phyloP scores from a whole-genome alignment of 768 basidiomycete species.

The Mycena rosella region DNA sequence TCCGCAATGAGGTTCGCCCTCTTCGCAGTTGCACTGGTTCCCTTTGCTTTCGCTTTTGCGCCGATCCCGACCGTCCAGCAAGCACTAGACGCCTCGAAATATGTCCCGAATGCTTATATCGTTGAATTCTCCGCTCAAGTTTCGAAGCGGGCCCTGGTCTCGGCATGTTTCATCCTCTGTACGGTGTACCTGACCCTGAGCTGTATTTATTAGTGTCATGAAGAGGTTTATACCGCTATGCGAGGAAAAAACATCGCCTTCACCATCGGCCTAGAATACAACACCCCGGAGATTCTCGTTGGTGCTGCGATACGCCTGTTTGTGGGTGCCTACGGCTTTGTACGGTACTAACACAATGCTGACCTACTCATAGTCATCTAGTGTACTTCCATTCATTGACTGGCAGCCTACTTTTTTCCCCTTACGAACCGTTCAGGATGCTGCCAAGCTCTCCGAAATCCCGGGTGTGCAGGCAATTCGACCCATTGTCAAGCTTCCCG shows the following conservation, averaged over 20 bases:
- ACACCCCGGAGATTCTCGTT: slow-evolving; percentile 53
- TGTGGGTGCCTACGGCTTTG: slow-evolving; percentile 36
- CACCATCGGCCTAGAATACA: slow-evolving; percentile 49
- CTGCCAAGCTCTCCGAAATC: slow-evolving; percentile 46
- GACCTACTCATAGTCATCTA: slow-evolving; percentile 16
- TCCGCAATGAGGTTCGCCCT: slow-evolving; percentile 4
- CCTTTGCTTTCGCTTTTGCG: slow-evolving; percentile 16
- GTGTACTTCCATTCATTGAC: slow-evolving; percentile 1
- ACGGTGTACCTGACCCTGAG: background rate
- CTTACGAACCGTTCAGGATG: slow-evolving; percentile 45
- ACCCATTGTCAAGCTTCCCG: slow-evolving; percentile 49
- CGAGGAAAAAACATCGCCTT: slow-evolving; percentile 44
- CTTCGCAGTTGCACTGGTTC: slow-evolving; percentile 11
- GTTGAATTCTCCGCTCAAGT: slow-evolving; percentile 18
- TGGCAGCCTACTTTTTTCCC: background rate
- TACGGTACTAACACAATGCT: background rate
- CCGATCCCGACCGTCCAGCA: slow-evolving; percentile 24
- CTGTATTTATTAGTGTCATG: slow-evolving; percentile 45
- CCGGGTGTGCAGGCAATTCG: slow-evolving; percentile 55
- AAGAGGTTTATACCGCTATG: slow-evolving; percentile 48
- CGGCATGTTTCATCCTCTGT: slow-evolving; percentile 7
- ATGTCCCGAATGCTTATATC: slow-evolving; percentile 29
- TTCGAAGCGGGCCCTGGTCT: slow-evolving; percentile 14
- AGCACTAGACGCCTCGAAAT: slow-evolving; percentile 15
- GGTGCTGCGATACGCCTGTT: slow-evolving; percentile 55